Evolutionary conservation across 371 early-diverging fungal species (phyloP).

Genomic region (Mortierella sp.): DNA sequence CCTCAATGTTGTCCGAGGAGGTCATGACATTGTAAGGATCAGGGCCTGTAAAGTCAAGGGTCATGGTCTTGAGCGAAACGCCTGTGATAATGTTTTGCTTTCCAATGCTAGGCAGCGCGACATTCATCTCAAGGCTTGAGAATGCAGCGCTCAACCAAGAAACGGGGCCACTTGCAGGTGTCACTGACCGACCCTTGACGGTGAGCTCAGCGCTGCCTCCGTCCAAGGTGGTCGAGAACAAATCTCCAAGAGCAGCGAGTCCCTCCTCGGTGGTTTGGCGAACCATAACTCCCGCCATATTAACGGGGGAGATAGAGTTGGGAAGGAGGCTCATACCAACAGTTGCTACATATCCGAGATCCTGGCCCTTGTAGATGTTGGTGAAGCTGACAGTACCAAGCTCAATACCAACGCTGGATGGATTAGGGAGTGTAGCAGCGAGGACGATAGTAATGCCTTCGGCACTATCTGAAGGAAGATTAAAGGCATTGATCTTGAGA

Average conservation of each 20-base stretch:
- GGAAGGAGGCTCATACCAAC: constrained; percentile 16
- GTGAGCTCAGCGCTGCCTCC: constrained; percentile 46
- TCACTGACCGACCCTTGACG: constrained; percentile 56
- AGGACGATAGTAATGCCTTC: constrained; percentile 60
- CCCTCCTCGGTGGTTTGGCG: constrained; percentile 55
- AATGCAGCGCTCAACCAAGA: constrained; percentile 61
- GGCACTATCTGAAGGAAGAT: constrained; percentile 60
- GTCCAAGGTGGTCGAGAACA: constrained; percentile 57
- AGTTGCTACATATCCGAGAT: constrained; percentile 30
- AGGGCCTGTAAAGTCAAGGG: constrained; percentile 56
- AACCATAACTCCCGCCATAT: constrained; percentile 59
- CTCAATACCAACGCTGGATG: constrained; percentile 61
- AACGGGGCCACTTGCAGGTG: constrained; percentile 56
- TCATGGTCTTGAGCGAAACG: constrained; percentile 56
- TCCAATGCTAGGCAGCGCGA: constrained; percentile 55
- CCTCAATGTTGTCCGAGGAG: constrained; percentile 55
- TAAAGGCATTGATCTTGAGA: constrained; percentile 15
- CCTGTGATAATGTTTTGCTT: constrained; percentile 49
- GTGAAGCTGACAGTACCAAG: constrained; percentile 59
- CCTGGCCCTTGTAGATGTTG: constrained; percentile 51
- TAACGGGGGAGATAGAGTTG: constrained; percentile 13
- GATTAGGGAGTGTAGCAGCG: constrained; percentile 59
- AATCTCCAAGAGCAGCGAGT: constrained; percentile 54
- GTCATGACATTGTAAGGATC: constrained; percentile 55
- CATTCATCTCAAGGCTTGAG: constrained; percentile 56